Percentiles rank a stretch among this genome's conserved stretches.
Evolutionary conservation across 257 asterid species (phyloP).

Genomic region (Primulina tabacum): DNA sequence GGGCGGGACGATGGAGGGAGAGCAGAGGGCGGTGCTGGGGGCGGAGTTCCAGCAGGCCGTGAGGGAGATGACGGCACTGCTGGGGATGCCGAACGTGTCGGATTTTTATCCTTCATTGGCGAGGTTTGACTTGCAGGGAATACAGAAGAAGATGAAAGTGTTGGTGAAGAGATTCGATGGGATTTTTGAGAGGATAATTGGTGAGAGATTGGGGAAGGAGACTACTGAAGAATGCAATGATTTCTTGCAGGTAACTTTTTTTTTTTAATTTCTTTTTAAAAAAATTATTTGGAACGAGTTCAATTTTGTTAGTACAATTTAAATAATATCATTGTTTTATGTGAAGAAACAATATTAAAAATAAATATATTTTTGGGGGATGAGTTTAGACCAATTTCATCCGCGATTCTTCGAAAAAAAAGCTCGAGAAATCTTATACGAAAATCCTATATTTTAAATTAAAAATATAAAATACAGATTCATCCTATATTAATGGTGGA

Average conservation of each 20-base stretch:
- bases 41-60: slow-evolving; percentile 59
- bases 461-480: no score
- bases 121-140: slow-evolving; percentile 67
- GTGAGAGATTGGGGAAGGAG: slow-evolving; percentile 18
- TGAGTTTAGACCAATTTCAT: no score
- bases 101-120: slow-evolving; percentile 64
- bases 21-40: slow-evolving; percentile 48
- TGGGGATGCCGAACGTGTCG: slow-evolving; percentile 61
- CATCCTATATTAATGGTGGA: background rate
- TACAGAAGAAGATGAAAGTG: slow-evolving; percentile 45
- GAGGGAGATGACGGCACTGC: slow-evolving; percentile 41
- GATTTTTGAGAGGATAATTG: slow-evolving; percentile 55
- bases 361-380: no score
- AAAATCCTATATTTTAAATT: no score
- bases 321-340: no score
- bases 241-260: slow-evolving; percentile 40
- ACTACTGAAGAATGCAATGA: slow-evolving; percentile 33
- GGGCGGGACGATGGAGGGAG: slow-evolving; percentile 68
- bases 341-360: no score
- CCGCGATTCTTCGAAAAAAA: no score
- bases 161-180: slow-evolving; percentile 45
- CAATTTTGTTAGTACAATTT: no score
- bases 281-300: no score
- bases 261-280: no score
- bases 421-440: no score